A percentile compares a stretch with the other conserved stretches of the same genome.
These are phyloP conservation scores for Phoma sp. DNA, from an alignment of 2,329 filamentous ascomycete genomes.

Conservation along the genomic window DNA sequence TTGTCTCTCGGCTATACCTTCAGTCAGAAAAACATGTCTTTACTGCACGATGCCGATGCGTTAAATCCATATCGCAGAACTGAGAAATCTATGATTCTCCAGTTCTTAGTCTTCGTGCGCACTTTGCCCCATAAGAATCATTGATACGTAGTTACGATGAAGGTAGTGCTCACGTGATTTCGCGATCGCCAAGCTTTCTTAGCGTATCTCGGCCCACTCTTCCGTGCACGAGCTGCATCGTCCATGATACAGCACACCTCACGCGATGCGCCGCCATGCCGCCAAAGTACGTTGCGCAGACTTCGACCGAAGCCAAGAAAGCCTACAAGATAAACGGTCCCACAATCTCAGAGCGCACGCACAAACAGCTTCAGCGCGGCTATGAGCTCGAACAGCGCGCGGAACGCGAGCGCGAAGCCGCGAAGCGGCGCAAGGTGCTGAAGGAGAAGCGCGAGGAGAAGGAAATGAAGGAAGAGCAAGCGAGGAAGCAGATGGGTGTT, in stretches of 20 bases:
- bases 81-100: too few species aligned
- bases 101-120: too few species aligned
- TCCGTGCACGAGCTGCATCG: slow-evolving; percentile 1
- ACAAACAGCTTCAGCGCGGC: slow-evolving; percentile 40
- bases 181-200: slow-evolving; percentile 6
- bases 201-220: neutral
- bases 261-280: slow-evolving; percentile 29
- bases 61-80: too few species aligned
- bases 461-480: slow-evolving; percentile 40
- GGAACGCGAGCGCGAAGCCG: slow-evolving; percentile 38
- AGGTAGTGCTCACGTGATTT: neutral
- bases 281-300: slow-evolving; percentile 39
- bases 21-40: too few species aligned
- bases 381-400: slow-evolving; percentile 43
- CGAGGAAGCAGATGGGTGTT: slow-evolving; percentile 38
- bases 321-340: slow-evolving; percentile 40
- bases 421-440: slow-evolving; percentile 34
- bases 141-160: neutral
- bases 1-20: too few species aligned
- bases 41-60: too few species aligned
- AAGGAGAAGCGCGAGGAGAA: slow-evolving; percentile 41
- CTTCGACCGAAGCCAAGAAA: slow-evolving; percentile 43
- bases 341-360: slow-evolving; percentile 32
- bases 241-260: neutral
- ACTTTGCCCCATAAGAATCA: too few species aligned